Base-by-base conservation (phyloP, 257 asterid species). In the Solanum boliviense region DNA sequence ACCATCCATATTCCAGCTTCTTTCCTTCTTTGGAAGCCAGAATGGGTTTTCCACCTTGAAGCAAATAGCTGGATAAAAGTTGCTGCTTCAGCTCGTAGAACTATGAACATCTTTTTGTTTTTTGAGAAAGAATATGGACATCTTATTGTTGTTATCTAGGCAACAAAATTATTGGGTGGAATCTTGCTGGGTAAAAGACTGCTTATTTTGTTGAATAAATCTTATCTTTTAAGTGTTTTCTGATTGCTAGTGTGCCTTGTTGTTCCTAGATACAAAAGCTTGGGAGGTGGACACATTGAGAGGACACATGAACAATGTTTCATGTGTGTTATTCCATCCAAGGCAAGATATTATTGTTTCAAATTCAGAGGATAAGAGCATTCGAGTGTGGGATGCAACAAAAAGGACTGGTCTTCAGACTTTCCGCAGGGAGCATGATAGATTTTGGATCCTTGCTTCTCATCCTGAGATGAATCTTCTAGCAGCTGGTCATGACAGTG, bases 281-380 rank as follows among this genome's bases (percentile, higher is more conserved):
- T 97, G 99, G 99, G 99, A 97, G 91, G 99, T 97, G 91, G 99
- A 97, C 93, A 97, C 98, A 1, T 88, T 97, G 95, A 95, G 99
- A 91, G 99, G 99, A 82, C 99, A 96, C 92, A 93, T 94, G 98
- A 97, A 97, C 93, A 97, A 97, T 84, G 99, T 97, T 25, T 97
- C 99, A 7, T 97, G 97, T 91, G 98, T 95, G 70, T n/a, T 96
- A 18, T 97, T 96, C 90, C 98, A 96, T 90, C 85, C 98, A 48
- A 93, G 94, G 90, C 99, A 97, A 90, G 99, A 97, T 78, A 96
- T 97, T 68, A 95, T 97, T 87, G 97, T 97, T 78, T 97, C 99
- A 36, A 97, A 96, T 89, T 97, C 99, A 78, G 99, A 97, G 90
- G 99, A 97, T 91, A 97, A 95, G 92, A 97, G 99, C 86, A 97